Evolutionary conservation across 2,329 filamentous ascomycete genomes (phyloP).

Genomic region (Ceratocystis lukuohia): DNA sequence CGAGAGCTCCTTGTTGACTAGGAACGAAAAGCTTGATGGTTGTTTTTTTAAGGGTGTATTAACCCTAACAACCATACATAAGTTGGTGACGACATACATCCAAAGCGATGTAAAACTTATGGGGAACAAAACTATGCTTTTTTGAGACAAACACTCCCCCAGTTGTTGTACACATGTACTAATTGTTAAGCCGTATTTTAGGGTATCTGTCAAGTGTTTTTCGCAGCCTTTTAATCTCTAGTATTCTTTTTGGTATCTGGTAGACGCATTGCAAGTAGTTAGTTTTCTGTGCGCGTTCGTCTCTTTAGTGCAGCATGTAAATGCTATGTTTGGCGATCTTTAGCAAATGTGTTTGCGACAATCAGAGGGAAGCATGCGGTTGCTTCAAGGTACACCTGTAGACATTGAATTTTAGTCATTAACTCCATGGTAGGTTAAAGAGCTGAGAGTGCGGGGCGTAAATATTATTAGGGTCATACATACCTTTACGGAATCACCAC

Average conservation of each 20-base stretch:
- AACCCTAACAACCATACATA: constrained; percentile 4
- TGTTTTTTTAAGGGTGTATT: background rate
- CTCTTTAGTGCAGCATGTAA: background rate
- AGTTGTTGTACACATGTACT: background rate
- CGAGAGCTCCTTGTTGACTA: background rate
- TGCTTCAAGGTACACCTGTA: constrained; percentile 49
- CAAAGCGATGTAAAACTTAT: background rate
- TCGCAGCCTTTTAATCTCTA: background rate
- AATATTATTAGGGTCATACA: constrained; percentile 21
- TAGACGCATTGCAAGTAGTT: background rate
- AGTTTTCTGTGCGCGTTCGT: background rate
- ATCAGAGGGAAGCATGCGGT: constrained; percentile 54
- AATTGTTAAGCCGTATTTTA: background rate
- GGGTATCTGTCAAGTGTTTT: constrained; percentile 1
- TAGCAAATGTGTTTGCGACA: constrained; percentile 54
- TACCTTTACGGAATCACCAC: constrained; percentile 81
- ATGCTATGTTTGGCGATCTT: constrained; percentile 28
- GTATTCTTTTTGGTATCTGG: background rate
- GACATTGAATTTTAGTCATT: background rate
- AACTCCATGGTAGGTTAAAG: background rate
- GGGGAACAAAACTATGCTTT: background rate
- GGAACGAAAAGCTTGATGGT: constrained; percentile 1
- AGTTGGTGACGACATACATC: background rate
- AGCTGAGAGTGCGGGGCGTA: background rate
- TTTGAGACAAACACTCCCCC: background rate